These are phyloP conservation scores for Lepiota venenata DNA, from an alignment of 768 basidiomycete genomes.

Conservation along the genomic window DNA sequence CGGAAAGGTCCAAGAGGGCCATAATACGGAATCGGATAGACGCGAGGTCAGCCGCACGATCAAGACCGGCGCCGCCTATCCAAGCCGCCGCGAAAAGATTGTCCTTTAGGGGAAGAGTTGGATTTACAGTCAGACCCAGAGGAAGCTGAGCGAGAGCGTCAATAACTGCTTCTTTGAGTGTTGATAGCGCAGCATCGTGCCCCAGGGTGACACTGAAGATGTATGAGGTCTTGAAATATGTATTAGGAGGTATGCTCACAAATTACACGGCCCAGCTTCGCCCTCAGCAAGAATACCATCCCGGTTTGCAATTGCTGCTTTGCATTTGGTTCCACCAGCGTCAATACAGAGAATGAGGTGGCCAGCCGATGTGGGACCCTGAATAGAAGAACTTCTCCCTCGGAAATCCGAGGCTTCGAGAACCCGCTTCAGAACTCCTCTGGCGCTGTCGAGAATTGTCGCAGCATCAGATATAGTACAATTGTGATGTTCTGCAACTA, in stretches of 20 bases:
- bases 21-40: constrained; percentile 15
- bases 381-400: neutral
- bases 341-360: constrained; percentile 21
- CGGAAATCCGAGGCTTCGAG: constrained; percentile 4
- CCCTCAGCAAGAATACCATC: constrained; percentile 18
- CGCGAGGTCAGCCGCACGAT: constrained; percentile 18
- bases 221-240: neutral
- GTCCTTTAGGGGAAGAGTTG: neutral
- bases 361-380: neutral
- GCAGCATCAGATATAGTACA: constrained; percentile 18
- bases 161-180: constrained; percentile 15
- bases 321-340: constrained; percentile 25
- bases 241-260: constrained; percentile 15
- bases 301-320: constrained; percentile 19
- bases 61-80: constrained; percentile 25
- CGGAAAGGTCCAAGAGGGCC: constrained; percentile 15
- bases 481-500: constrained; percentile 23
- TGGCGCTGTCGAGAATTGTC: constrained; percentile 15
- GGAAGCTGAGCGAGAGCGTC: constrained; percentile 13
- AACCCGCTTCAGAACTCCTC: constrained; percentile 20
- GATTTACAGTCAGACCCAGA: neutral
- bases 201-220: constrained; percentile 20
- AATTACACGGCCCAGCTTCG: constrained; percentile 25
- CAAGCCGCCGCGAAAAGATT: constrained; percentile 20
- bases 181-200: constrained; percentile 21